Conservation (phyloP, 2,329 filamentous ascomycete species). For the Allantophomopsis lycopodina region DNA sequence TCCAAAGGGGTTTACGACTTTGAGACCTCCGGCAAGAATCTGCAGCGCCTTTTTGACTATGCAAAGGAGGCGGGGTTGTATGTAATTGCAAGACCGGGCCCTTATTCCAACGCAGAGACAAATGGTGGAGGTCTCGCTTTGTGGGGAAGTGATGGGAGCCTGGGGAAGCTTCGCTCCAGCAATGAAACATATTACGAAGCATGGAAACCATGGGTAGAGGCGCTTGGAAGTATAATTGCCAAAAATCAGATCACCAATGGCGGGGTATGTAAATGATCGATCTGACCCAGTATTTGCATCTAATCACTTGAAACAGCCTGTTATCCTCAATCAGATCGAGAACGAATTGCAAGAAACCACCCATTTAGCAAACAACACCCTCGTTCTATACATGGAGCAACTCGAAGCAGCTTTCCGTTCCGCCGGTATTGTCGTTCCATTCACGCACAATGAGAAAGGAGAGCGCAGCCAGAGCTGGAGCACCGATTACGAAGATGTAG, state of each 20-base stretch:
- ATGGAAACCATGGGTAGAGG: slow-evolving; percentile 31
- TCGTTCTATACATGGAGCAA: slow-evolving; percentile 37
- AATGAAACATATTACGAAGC: slow-evolving; percentile 27
- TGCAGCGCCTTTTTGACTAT: slow-evolving; percentile 33
- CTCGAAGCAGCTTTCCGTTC: slow-evolving; percentile 28
- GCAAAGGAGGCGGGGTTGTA: slow-evolving; percentile 36
- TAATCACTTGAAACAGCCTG: slow-evolving; percentile 15
- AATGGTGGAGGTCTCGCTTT: slow-evolving; percentile 30
- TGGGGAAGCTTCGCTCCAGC: slow-evolving; percentile 26
- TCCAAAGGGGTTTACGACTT: slow-evolving; percentile 33
- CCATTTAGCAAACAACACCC: slow-evolving; percentile 26
- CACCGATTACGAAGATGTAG: slow-evolving; percentile 38
- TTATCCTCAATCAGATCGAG: slow-evolving; percentile 37
- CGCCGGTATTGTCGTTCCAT: slow-evolving; percentile 33
- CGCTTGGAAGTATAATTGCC: slow-evolving; percentile 31
- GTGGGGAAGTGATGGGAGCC: slow-evolving; percentile 30
- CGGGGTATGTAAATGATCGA: slow-evolving; percentile 16
- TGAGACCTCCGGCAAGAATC: slow-evolving; percentile 31
- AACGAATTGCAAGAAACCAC: slow-evolving; percentile 34
- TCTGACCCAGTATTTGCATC: neutral
- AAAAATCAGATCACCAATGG: slow-evolving; percentile 34
- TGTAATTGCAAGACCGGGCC: slow-evolving; percentile 33
- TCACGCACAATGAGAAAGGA: slow-evolving; percentile 35
- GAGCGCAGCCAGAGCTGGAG: slow-evolving; percentile 34
- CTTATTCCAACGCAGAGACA: slow-evolving; percentile 36